Conservation (phyloP, 306 rosid species). For the Malus asiatica region DNA sequence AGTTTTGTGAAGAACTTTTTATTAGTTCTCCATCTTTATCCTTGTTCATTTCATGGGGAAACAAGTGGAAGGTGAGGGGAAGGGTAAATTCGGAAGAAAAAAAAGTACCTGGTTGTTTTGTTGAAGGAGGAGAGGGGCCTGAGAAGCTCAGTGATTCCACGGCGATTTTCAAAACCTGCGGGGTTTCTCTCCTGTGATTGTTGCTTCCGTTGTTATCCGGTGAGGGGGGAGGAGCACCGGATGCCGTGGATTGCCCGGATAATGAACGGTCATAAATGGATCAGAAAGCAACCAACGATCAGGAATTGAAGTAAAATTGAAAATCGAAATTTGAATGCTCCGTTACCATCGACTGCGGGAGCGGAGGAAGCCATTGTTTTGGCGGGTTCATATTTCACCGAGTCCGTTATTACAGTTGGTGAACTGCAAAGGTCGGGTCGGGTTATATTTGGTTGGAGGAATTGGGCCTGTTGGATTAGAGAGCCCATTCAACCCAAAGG, state of each 20-base stretch:
- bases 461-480: not conserved
- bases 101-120: slow-evolving; percentile 28
- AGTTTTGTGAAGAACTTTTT: too few species aligned
- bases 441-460: not conserved
- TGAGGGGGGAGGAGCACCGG: slow-evolving; percentile 25
- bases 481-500: too few species aligned
- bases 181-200: slow-evolving; percentile 26
- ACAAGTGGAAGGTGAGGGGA: not conserved
- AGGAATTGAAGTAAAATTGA: not conserved
- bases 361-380: slow-evolving; percentile 7
- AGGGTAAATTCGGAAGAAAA: not conserved
- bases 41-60: not conserved
- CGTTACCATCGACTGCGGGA: not conserved
- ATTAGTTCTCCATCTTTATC: not conserved
- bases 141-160: slow-evolving; percentile 74
- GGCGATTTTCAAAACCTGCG: slow-evolving; percentile 48
- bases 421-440: not conserved
- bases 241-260: slow-evolving; percentile 13
- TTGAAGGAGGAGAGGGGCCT: slow-evolving; percentile 45
- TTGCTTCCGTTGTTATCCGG: slow-evolving; percentile 9
- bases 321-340: not conserved
- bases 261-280: not conserved
- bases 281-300: not conserved
- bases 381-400: not conserved
- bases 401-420: not conserved